A percentile compares a stretch with the other conserved stretches of the same genome.
Evolutionary conservation across 2,329 filamentous ascomycete species (phyloP).

Genomic region (Calonectria montana): DNA sequence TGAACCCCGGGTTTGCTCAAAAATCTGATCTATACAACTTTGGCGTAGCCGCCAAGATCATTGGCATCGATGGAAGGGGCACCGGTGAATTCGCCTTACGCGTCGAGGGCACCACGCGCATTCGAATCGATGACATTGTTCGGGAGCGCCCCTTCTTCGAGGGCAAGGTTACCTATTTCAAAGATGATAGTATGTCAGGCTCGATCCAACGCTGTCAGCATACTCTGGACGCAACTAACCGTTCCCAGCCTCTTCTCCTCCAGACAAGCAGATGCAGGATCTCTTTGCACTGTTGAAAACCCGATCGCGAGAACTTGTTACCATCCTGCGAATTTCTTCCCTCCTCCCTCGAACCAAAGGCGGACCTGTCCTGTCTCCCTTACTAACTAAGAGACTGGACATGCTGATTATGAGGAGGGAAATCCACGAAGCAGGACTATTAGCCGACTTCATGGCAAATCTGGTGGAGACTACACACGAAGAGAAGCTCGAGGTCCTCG

Average conservation of each 20-base stretch:
- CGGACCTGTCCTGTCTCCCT: constrained; percentile 77
- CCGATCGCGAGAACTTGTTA: constrained; percentile 86
- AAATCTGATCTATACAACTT: constrained; percentile 84
- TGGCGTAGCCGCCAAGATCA: constrained; percentile 84
- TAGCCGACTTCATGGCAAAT: constrained; percentile 98
- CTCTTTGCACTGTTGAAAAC: constrained; percentile 86
- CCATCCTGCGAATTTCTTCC: constrained; percentile 84
- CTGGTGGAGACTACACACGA: constrained; percentile 88
- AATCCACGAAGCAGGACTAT: constrained; percentile 80
- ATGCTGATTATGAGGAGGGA: constrained; percentile 88
- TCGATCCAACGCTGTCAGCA: background rate
- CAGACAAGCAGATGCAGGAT: constrained; percentile 73
- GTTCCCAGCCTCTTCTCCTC: constrained; percentile 41
- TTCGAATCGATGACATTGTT: constrained; percentile 73
- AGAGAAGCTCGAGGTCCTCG: constrained; percentile 88
- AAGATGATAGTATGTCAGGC: constrained; percentile 71
- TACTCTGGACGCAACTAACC: constrained; percentile 17
- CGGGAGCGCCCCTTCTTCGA: constrained; percentile 90
- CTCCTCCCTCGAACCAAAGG: constrained; percentile 78
- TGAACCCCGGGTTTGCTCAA: constrained; percentile 69
- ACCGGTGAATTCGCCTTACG: constrained; percentile 83
- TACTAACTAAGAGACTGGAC: constrained; percentile 88
- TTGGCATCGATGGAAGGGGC: constrained; percentile 80
- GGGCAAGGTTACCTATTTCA: constrained; percentile 77
- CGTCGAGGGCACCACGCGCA: constrained; percentile 85